Evolutionary conservation across 257 asterid species (phyloP).

Genomic region (Orobanche coerulescens): DNA sequence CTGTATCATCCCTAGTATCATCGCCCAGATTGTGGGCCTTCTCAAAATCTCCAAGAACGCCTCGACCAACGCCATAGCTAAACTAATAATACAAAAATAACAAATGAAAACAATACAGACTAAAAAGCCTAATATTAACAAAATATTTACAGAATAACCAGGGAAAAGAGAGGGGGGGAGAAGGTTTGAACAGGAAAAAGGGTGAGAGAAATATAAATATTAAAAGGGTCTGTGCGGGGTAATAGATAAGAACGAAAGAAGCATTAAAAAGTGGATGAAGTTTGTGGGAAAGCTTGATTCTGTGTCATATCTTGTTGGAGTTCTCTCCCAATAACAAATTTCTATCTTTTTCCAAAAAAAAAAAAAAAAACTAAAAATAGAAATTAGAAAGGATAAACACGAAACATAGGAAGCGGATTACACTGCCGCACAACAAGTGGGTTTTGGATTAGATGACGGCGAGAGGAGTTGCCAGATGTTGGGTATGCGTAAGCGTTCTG

Average conservation of each 20-base stretch:
- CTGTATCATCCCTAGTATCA: conserved; percentile 47
- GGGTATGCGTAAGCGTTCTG: too few species aligned
- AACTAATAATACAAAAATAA: background rate
- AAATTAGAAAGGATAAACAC: background rate
- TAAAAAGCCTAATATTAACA: background rate
- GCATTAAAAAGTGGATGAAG: conserved; percentile 30
- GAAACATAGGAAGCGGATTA: too few species aligned
- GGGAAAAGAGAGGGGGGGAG: background rate
- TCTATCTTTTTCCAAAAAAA: conserved; percentile 10
- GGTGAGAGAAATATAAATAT: background rate
- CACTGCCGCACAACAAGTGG: too few species aligned
- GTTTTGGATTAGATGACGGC: too few species aligned
- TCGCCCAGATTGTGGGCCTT: conserved; percentile 47
- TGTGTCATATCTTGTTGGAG: conserved; percentile 17
- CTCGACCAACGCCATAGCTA: conserved; percentile 40
- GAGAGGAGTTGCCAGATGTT: too few species aligned
- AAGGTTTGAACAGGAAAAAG: background rate
- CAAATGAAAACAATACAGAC: background rate
- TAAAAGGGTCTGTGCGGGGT: conserved; percentile 19
- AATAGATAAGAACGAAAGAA: conserved; percentile 31
- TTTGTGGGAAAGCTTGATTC: conserved; percentile 17
- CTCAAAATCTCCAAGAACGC: conserved; percentile 50
- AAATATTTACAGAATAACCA: background rate
- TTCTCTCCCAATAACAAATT: background rate
- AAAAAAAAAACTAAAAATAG: background rate